phyloP scores from a whole-genome alignment of 177 flowering plant genomes.

The Vitis hybrid region DNA sequence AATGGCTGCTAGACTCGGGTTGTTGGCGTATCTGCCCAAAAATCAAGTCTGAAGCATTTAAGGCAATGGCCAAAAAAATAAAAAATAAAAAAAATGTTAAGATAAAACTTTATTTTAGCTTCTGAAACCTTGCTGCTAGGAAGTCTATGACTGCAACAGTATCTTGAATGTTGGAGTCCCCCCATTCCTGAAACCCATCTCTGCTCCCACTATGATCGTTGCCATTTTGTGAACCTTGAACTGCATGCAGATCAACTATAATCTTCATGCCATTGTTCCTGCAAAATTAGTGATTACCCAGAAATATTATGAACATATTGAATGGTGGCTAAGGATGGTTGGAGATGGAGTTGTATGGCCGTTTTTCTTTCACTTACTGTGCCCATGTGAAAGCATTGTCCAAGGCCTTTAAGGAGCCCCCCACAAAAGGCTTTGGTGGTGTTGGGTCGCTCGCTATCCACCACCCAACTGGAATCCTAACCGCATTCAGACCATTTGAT shows the following conservation, averaged over 20 bases:
- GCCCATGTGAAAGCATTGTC: slow-evolving; percentile 28
- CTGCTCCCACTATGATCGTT: slow-evolving; percentile 34
- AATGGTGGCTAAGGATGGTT: too few species aligned
- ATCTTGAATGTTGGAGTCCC: slow-evolving; percentile 30
- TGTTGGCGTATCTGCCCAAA: slow-evolving; percentile 17
- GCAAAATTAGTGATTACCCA: slow-evolving; percentile 1
- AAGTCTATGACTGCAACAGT: slow-evolving; percentile 41
- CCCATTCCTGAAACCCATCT: slow-evolving; percentile 52
- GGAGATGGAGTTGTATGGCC: too few species aligned
- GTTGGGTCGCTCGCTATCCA: slow-evolving; percentile 24
- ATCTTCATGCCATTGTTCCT: slow-evolving; percentile 41
- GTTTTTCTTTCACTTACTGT: slow-evolving; percentile 6
- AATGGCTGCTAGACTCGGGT: slow-evolving; percentile 20
- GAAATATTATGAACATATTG: too few species aligned
- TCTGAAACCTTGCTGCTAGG: slow-evolving; percentile 30
- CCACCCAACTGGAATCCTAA: slow-evolving; percentile 29
- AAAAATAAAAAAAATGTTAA: too few species aligned
- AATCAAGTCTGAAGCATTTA: neutral
- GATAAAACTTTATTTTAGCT: neutral
- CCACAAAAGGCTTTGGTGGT: slow-evolving; percentile 27
- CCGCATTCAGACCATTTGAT: slow-evolving; percentile 19
- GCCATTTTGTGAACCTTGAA: slow-evolving; percentile 44
- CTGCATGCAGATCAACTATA: slow-evolving; percentile 47
- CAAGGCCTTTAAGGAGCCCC: slow-evolving; percentile 19
- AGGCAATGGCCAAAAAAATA: too few species aligned